phyloP scores from a whole-genome alignment of 2,329 filamentous ascomycete species.

The Epichloe gansuensis region DNA sequence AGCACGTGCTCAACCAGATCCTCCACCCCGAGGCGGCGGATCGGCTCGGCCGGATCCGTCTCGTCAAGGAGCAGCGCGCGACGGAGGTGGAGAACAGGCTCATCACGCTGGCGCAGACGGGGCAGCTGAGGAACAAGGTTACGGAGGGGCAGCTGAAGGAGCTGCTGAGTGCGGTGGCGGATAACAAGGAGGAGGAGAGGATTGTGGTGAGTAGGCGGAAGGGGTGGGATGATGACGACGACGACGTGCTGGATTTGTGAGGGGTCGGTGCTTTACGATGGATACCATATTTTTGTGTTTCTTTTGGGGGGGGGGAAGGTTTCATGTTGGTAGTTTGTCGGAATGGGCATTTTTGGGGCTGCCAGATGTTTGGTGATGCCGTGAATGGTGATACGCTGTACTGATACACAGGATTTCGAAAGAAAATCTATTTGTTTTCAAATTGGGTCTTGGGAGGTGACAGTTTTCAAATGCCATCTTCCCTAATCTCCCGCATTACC shows the following conservation, averaged over 20 bases:
- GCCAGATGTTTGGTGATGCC: too few species aligned
- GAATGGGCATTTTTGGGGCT: too few species aligned
- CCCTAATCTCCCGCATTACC: slow-evolving; percentile 34
- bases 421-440: too few species aligned
- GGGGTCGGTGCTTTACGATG: neutral
- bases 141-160: slow-evolving; percentile 91
- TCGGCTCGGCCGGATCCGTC: slow-evolving; percentile 81
- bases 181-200: slow-evolving; percentile 66
- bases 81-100: slow-evolving; percentile 84
- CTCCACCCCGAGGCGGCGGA: slow-evolving; percentile 89
- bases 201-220: slow-evolving; percentile 79
- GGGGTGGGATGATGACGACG: slow-evolving; percentile 74
- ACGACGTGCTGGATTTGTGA: slow-evolving; percentile 58
- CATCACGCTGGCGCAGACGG: slow-evolving; percentile 78
- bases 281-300: slow-evolving; percentile 2
- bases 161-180: slow-evolving; percentile 70
- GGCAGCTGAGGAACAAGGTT: slow-evolving; percentile 77
- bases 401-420: neutral
- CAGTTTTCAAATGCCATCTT: neutral
- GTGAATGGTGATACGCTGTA: neutral
- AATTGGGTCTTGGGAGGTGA: too few species aligned
- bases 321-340: too few species aligned
- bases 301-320: too few species aligned
- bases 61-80: slow-evolving; percentile 88
- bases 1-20: slow-evolving; percentile 77